Evolutionary conservation across 2,329 filamentous ascomycete species (phyloP).

Genomic region (Colletotrichum tamarilloi): DNA sequence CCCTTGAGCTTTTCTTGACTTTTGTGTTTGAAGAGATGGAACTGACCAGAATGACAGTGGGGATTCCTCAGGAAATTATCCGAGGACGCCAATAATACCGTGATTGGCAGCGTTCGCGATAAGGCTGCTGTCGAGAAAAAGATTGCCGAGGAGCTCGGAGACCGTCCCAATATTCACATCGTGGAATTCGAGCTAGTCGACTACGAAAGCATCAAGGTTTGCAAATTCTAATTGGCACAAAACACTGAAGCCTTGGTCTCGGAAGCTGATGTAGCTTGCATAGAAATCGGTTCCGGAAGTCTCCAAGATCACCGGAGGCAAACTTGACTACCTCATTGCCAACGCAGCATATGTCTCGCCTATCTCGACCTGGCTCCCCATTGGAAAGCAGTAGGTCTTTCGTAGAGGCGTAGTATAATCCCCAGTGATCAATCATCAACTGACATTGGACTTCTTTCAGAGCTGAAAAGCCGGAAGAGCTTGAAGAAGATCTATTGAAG

Average conservation of each 20-base stretch:
- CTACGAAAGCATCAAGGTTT: conserved; percentile 50
- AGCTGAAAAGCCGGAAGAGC: conserved; percentile 12
- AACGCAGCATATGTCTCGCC: conserved; percentile 55
- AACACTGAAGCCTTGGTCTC: background rate
- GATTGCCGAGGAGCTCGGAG: conserved; percentile 51
- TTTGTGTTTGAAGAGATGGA: no score
- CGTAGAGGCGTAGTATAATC: background rate
- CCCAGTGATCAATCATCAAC: background rate
- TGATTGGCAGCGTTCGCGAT: conserved; percentile 61
- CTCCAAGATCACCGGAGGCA: conserved; percentile 48
- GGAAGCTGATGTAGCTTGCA: background rate
- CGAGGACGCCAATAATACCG: conserved; percentile 48
- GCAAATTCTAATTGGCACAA: background rate
- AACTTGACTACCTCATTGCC: conserved; percentile 63
- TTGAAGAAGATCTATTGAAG: conserved; percentile 24
- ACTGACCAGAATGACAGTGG: background rate
- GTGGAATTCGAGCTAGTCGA: conserved; percentile 57
- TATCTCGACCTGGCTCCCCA: conserved; percentile 42
- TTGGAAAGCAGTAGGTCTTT: conserved; percentile 51
- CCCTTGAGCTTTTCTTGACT: no score
- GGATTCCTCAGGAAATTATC: conserved; percentile 49
- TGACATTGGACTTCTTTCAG: conserved; percentile 1
- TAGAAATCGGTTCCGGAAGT: conserved; percentile 34
- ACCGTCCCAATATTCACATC: conserved; percentile 50
- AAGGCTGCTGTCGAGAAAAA: conserved; percentile 56